Evolutionary conservation across 768 basidiomycete genomes (phyloP).

Genomic region (Boletellus sp.): DNA sequence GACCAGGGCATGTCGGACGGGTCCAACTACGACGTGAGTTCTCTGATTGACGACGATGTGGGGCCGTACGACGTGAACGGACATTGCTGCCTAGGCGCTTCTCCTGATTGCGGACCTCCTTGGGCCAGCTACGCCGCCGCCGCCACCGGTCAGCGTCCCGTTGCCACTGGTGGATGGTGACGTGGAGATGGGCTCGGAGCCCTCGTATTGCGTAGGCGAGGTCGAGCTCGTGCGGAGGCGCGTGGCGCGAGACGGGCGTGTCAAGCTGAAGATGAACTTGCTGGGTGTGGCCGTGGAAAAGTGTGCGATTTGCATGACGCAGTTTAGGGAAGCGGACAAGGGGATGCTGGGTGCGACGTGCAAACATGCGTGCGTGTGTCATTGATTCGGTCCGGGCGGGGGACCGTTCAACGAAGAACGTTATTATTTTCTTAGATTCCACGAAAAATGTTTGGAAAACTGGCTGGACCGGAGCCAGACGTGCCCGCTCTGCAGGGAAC

Average conservation of each 20-base stretch:
- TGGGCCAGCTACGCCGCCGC: slow-evolving; percentile 43
- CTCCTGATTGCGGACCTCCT: slow-evolving; percentile 59
- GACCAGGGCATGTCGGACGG: slow-evolving; percentile 43
- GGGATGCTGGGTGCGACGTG: slow-evolving; percentile 57
- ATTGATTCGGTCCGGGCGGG: too few species aligned
- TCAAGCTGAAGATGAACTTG: slow-evolving; percentile 66
- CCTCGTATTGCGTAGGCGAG: slow-evolving; percentile 34
- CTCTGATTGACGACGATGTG: slow-evolving; percentile 21
- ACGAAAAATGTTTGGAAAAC: slow-evolving; percentile 56
- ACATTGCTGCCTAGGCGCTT: slow-evolving; percentile 44
- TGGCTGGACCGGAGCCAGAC: slow-evolving; percentile 61
- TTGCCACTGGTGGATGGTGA: slow-evolving; percentile 6
- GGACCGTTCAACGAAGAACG: too few species aligned
- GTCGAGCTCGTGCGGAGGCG: slow-evolving; percentile 60
- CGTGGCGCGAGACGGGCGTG: slow-evolving; percentile 57
- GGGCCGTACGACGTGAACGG: slow-evolving; percentile 20
- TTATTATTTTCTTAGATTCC: slow-evolving; percentile 38
- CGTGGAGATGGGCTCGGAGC: background rate
- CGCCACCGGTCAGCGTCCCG: background rate
- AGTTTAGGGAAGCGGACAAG: slow-evolving; percentile 58
- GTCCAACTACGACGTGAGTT: slow-evolving; percentile 63
- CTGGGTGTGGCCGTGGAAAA: slow-evolving; percentile 62
- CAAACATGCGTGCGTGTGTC: slow-evolving; percentile 44
- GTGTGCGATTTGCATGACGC: slow-evolving; percentile 70
- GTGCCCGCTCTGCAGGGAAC: slow-evolving; percentile 63